These are phyloP conservation scores for Trichoderma brevicompactum DNA, from an alignment of 2,329 filamentous ascomycete species.

Conservation along the genomic window DNA sequence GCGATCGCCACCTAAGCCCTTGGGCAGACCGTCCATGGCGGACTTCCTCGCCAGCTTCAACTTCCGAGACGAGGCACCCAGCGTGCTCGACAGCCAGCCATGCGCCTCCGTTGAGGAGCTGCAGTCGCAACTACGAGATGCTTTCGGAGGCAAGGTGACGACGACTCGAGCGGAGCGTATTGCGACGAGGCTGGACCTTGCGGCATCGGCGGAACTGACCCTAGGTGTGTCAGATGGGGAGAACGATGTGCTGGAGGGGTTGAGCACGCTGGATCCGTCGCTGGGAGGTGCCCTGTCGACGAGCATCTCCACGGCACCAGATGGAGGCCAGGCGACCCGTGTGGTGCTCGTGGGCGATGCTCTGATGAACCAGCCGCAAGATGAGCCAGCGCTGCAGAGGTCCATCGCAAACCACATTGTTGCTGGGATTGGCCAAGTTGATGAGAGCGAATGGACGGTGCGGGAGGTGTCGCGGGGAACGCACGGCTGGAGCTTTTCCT, in stretches of 20 bases:
- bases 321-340: constrained; percentile 39
- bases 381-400: constrained; percentile 54
- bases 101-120: constrained; percentile 51
- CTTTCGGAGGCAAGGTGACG: constrained; percentile 50
- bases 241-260: constrained; percentile 41
- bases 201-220: constrained; percentile 49
- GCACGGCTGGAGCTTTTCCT: constrained; percentile 59
- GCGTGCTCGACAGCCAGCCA: constrained; percentile 30
- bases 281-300: constrained; percentile 39
- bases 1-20: constrained; percentile 18
- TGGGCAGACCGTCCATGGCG: constrained; percentile 38
- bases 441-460: constrained; percentile 55
- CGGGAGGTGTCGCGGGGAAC: constrained; percentile 49
- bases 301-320: constrained; percentile 23
- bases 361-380: constrained; percentile 53
- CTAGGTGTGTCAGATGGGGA: constrained; percentile 46
- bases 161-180: constrained; percentile 56
- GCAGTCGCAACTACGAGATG: constrained; percentile 48
- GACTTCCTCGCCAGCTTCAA: constrained; percentile 48
- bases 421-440: constrained; percentile 47
- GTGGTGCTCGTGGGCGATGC: constrained; percentile 52
- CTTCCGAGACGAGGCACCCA: constrained; percentile 32
- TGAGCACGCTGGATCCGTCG: constrained; percentile 43
- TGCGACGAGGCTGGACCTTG: constrained; percentile 52
- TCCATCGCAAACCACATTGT: constrained; percentile 56